Percentiles rank a stretch among this genome's conserved stretches.
phyloP scores from a whole-genome alignment of 2,329 filamentous ascomycete species.

The Teratosphaeria epicoccoides region DNA sequence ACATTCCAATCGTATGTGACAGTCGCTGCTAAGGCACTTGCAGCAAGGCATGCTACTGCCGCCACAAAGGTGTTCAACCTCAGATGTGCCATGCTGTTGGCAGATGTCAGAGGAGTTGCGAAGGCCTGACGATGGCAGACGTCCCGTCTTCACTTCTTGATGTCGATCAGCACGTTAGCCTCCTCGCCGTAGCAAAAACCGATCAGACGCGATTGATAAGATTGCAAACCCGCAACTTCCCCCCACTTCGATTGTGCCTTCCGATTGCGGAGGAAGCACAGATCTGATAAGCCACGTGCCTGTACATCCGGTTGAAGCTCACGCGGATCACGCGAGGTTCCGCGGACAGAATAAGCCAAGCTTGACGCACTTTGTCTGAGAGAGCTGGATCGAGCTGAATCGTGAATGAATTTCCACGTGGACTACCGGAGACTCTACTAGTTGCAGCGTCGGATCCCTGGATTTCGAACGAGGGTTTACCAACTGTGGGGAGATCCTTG shows the following conservation, averaged over 20 bases:
- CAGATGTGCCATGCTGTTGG: constrained; percentile 33
- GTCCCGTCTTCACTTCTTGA: not conserved
- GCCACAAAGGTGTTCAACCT: constrained; percentile 33
- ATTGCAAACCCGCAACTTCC: not conserved
- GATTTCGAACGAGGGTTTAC: not conserved
- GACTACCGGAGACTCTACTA: not conserved
- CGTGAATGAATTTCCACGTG: not conserved
- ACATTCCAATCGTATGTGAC: constrained; percentile 44
- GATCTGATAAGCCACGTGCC: not conserved
- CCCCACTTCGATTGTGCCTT: not conserved
- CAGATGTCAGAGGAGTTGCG: not conserved
- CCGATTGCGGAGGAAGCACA: not conserved
- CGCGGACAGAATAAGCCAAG: no score
- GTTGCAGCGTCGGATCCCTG: not conserved
- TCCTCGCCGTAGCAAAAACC: not conserved
- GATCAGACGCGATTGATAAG: constrained; percentile 6
- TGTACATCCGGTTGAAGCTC: no score
- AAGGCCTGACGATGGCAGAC: not conserved
- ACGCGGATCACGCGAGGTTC: no score
- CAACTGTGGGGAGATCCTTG: not conserved
- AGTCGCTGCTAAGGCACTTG: constrained; percentile 20
- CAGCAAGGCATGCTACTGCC: constrained; percentile 20
- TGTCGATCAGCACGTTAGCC: not conserved
- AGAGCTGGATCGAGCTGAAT: no score
- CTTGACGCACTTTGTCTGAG: not conserved